phyloP scores from a whole-genome alignment of 2,329 filamentous ascomycete genomes.

The Didymella glomerata region DNA sequence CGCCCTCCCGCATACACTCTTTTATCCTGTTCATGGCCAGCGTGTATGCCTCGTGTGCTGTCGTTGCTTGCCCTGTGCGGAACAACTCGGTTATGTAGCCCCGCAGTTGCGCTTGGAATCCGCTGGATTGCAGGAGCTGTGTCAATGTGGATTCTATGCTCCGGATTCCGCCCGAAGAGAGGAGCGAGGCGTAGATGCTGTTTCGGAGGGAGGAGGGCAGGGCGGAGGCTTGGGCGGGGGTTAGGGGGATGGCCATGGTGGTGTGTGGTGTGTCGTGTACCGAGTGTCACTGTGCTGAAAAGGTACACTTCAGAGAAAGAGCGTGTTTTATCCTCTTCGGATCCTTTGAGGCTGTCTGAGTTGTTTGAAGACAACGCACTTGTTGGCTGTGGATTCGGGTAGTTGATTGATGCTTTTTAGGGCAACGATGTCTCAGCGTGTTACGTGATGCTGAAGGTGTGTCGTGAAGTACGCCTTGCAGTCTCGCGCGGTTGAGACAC shows the following conservation, averaged over 20 bases:
- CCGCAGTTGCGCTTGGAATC: conserved; percentile 66
- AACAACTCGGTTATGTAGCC: conserved; percentile 64
- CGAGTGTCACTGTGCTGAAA: no score
- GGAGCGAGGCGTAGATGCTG: conserved; percentile 57
- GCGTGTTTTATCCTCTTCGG: no score
- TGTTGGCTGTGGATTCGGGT: no score
- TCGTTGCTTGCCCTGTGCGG: conserved; percentile 65
- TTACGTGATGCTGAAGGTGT: background rate
- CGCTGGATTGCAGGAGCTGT: conserved; percentile 64
- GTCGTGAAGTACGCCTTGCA: background rate
- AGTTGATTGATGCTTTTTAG: no score
- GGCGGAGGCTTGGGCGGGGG: conserved; percentile 51
- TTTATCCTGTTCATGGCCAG: conserved; percentile 57
- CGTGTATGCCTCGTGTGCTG: conserved; percentile 64
- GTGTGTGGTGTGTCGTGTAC: background rate
- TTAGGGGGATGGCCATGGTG: conserved; percentile 36
- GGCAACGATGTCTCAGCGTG: background rate
- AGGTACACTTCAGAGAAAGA: no score
- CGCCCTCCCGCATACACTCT: conserved; percentile 8
- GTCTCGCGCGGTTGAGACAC: background rate
- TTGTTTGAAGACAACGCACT: background rate
- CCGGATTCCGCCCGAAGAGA: conserved; percentile 60
- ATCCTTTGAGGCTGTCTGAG: background rate
- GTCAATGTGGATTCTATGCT: conserved; percentile 64
- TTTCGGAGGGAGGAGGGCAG: conserved; percentile 52